Base-by-base conservation (phyloP, 2,329 filamentous ascomycete genomes). In the Fusarium pseudoanthophilum region DNA sequence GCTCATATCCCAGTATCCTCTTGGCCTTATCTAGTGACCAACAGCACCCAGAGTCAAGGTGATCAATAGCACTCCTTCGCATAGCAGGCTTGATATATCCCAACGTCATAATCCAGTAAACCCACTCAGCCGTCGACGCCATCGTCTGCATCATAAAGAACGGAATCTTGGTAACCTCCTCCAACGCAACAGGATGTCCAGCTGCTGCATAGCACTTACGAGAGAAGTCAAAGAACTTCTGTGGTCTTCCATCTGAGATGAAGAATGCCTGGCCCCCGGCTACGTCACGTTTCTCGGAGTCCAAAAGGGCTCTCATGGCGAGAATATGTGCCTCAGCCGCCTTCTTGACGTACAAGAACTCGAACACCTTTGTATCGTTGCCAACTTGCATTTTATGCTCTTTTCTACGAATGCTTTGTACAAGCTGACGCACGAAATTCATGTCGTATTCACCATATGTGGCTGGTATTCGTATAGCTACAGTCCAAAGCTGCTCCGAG, bases 361-460 rank as follows among this genome's bases (percentile, higher is more conserved):
- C 64, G 7, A 43, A 65, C 0, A 39, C 2, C n/a, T 66, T 66
- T 0, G 9, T 13, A 6, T 66, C 26, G 1, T 39, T 43, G 2
- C 64, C 64, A 4, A 66, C 30, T 43, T 66, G 64, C 42, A 66
- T 66, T 5, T 49, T 65, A 2, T 65, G 49, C 13, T 66, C 60
- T 2, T 66, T 58, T 21, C 20, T 58, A 3, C 26, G 5, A 9
- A 65, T 49, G 5, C 60, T 66, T 4, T 28, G 24, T 1, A 66
- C 37, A 0, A 65, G 11, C 4, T 66, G 60, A 5, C 49, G 49
- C 1, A 58, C 26, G 7, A 49, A 49, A 0, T 58, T 58, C 1
- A 15, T n/a, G 8, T 66, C 64, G 3, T 51, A 24, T 21, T 66
- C 26, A 1, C 64, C 64, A 7, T 65, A 66, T 1, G 56, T 36